Conservation (phyloP, 176 grass and related monocot genomes). For the Typha latifolia region DNA sequence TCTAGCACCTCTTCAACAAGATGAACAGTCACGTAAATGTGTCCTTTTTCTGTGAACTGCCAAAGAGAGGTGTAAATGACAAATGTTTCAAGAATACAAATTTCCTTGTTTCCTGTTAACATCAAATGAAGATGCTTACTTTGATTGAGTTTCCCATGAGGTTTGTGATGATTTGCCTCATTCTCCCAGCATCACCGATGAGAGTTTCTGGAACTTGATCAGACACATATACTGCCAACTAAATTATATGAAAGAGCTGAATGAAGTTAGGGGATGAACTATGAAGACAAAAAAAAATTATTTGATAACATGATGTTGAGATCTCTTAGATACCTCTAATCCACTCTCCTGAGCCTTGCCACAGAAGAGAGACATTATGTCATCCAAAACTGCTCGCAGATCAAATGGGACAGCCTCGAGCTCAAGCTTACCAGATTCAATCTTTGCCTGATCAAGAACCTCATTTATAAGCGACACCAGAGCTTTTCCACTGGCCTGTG, state of each 20-base stretch:
- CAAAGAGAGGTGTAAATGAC: slow-evolving; percentile 29
- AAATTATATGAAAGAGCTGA: slow-evolving; percentile 21
- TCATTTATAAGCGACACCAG: slow-evolving; percentile 94
- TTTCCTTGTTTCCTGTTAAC: slow-evolving; percentile 16
- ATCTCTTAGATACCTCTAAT: slow-evolving; percentile 64
- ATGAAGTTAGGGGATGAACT: not conserved
- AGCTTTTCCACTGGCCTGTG: slow-evolving; percentile 88
- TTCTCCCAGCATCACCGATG: slow-evolving; percentile 75
- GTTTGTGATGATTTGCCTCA: slow-evolving; percentile 98
- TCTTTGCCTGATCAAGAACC: slow-evolving; percentile 99
- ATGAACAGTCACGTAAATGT: slow-evolving; percentile 98
- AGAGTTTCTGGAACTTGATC: slow-evolving; percentile 82
- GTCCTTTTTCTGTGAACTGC: slow-evolving; percentile 90
- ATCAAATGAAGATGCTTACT: slow-evolving; percentile 37
- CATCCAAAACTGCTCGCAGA: slow-evolving; percentile 75
- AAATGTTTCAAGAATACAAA: slow-evolving; percentile 3
- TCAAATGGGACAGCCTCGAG: slow-evolving; percentile 81
- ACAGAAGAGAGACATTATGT: slow-evolving; percentile 85
- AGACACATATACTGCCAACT: slow-evolving; percentile 89
- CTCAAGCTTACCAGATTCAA: slow-evolving; percentile 95
- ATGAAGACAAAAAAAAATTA: not conserved
- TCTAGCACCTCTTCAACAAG: slow-evolving; percentile 51
- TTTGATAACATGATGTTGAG: not conserved
- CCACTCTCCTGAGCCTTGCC: slow-evolving; percentile 96
- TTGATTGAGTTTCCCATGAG: slow-evolving; percentile 96